Evolutionary conservation across 169 alveolate species (phyloP).

Genomic region (Pseudocohnilembus persalinus): DNA sequence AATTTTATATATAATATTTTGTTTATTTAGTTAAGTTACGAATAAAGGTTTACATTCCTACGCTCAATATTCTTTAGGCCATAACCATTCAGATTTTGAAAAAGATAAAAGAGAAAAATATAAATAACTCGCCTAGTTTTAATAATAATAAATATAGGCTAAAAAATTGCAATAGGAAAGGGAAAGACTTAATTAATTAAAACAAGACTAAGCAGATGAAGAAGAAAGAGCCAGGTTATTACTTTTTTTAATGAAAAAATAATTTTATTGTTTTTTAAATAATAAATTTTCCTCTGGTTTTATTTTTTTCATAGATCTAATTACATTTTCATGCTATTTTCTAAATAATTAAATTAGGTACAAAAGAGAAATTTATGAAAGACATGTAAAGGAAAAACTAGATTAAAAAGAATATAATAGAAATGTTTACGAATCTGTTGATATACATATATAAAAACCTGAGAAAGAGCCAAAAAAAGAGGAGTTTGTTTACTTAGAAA

Average conservation of each 20-base stretch:
- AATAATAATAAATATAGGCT: neutral
- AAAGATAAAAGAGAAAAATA: neutral
- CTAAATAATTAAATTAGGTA: neutral
- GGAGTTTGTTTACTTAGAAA: neutral
- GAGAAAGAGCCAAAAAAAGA: neutral
- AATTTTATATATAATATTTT: too few species aligned
- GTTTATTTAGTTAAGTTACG: too few species aligned
- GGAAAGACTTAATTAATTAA: neutral
- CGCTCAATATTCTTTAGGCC: too few species aligned
- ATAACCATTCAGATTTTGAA: too few species aligned
- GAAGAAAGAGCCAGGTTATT: neutral
- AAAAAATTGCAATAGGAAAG: neutral
- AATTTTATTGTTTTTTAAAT: too few species aligned
- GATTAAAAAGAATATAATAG: neutral
- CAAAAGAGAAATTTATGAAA: neutral
- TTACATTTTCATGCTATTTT: neutral
- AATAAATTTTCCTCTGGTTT: too few species aligned
- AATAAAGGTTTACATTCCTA: too few species aligned
- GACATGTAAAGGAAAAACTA: neutral
- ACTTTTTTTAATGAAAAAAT: too few species aligned
- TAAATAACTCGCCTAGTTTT: neutral
- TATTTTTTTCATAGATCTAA: too few species aligned
- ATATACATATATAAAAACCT: neutral
- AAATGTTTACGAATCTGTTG: neutral
- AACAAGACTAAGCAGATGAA: neutral